These are phyloP conservation scores for Thoreauomyces humboldtii DNA, from an alignment of 192 early-diverging fungal genomes.

Conservation along the genomic window DNA sequence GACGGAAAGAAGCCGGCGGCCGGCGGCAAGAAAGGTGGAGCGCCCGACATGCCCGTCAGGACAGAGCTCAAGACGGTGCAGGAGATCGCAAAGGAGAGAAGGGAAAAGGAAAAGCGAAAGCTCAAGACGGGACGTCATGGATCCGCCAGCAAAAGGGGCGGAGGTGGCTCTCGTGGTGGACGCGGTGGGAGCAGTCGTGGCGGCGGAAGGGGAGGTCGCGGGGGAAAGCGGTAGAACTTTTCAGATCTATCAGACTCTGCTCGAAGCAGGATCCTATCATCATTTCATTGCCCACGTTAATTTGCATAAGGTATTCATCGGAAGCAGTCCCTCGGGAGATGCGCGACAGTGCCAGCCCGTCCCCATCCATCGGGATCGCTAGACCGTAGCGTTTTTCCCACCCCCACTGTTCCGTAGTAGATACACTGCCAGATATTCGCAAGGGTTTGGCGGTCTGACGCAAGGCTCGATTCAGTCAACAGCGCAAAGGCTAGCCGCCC, in stretches of 20 bases:
- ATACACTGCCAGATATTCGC: conserved; percentile 44
- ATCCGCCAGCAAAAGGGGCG: neutral
- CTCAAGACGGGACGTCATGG: conserved; percentile 72
- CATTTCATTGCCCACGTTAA: no score
- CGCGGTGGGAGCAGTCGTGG: no score
- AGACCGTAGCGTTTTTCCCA: no score
- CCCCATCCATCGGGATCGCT: no score
- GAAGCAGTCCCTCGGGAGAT: no score
- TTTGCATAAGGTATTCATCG: no score
- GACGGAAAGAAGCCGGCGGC: conserved; percentile 15
- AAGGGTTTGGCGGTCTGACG: conserved; percentile 45
- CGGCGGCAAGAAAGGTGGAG: conserved; percentile 16
- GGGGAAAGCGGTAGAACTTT: no score
- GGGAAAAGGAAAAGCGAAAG: conserved; percentile 65
- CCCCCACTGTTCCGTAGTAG: conserved; percentile 36
- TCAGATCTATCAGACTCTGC: no score
- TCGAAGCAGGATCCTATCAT: no score
- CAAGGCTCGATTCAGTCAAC: neutral
- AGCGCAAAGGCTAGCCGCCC: neutral
- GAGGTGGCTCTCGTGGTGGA: conserved; percentile 2
- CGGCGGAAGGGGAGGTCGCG: neutral
- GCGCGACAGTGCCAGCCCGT: no score
- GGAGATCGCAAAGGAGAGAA: conserved; percentile 77
- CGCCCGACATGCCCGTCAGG: conserved; percentile 38
- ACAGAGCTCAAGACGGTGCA: conserved; percentile 77